phyloP scores from a whole-genome alignment of 495 filamentous ascomycete genomes.

The Clohesyomyces aquaticus region DNA sequence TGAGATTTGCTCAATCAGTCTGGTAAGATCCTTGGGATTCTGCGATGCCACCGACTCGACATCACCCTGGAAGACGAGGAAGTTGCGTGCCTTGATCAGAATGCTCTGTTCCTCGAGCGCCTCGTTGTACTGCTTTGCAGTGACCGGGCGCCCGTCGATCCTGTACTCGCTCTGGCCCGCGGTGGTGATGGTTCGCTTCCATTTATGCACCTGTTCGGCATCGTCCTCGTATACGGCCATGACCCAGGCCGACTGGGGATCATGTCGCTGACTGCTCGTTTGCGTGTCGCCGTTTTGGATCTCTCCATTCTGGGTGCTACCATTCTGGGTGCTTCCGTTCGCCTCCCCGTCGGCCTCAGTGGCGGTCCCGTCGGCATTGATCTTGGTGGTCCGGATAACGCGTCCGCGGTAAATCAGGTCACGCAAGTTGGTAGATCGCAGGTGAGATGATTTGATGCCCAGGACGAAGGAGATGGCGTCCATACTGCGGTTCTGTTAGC shows the following conservation, averaged over 20 bases:
- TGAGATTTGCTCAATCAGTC: conserved; percentile 95
- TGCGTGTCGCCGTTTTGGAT: conserved; percentile 57
- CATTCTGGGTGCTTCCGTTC: conserved; percentile 59
- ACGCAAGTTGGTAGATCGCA: conserved; percentile 91
- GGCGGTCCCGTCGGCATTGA: conserved; percentile 82
- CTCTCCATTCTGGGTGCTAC: conserved; percentile 49
- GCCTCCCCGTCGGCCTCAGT: conserved; percentile 52
- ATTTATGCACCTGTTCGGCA: conserved; percentile 90
- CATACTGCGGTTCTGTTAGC: conserved; percentile 67
- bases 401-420: conserved; percentile 96
- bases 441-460: conserved; percentile 95
- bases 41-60: conserved; percentile 98
- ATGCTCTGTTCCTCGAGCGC: conserved; percentile 94
- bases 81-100: conserved; percentile 95
- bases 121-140: conserved; percentile 90
- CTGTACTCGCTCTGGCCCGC: conserved; percentile 91
- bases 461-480: conserved; percentile 99
- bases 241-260: conserved; percentile 94
- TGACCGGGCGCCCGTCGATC: conserved; percentile 89
- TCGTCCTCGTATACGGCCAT: conserved; percentile 99
- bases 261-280: conserved; percentile 56
- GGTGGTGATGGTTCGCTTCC: conserved; percentile 92
- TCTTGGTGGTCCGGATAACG: conserved; percentile 86
- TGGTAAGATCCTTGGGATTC: conserved; percentile 89
- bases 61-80: conserved; percentile 97